Percentiles rank a stretch among this genome's conserved stretches.
Conservation (phyloP, 139 green algal species). For the Chlorella vulgaris region DNA sequence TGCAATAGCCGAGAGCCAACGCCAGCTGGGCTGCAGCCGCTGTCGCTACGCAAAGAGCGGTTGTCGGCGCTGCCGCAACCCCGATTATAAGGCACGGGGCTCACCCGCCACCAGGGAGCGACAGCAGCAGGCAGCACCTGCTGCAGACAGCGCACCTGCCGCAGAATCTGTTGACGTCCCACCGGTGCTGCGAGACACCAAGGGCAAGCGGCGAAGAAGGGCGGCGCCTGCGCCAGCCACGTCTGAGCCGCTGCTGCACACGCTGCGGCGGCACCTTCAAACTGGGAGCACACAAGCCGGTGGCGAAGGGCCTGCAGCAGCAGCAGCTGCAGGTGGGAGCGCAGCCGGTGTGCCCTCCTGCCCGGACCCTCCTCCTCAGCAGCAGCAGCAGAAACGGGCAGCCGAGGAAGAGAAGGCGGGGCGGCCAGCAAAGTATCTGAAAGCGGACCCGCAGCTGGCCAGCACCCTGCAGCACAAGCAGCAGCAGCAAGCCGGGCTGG, state of each 20-base stretch:
- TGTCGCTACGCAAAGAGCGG: conserved; percentile 29
- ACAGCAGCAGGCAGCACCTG: not conserved
- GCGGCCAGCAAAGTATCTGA: conserved; percentile 15
- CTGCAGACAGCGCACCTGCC: too few relatives aligned
- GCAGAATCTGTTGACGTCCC: too few relatives aligned
- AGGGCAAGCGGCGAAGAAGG: conserved; percentile 9
- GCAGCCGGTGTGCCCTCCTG: not conserved
- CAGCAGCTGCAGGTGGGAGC: not conserved
- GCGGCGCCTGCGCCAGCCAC: not conserved
- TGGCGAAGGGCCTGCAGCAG: not conserved
- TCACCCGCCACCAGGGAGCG: not conserved
- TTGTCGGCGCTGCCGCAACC: conserved; percentile 34
- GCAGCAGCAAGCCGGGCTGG: not conserved
- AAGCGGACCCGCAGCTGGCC: conserved; percentile 9
- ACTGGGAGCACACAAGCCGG: not conserved
- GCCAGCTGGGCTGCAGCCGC: conserved; percentile 30
- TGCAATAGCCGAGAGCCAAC: not conserved
- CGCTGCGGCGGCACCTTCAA: conserved; percentile 19
- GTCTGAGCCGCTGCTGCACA: conserved; percentile 18
- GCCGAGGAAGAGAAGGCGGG: not conserved
- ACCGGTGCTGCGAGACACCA: not conserved
- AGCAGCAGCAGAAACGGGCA: conserved; percentile 7
- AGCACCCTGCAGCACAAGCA: conserved; percentile 1
- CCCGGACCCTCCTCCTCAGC: not conserved
- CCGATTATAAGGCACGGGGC: conserved; percentile 1